Base-by-base conservation (phyloP, 2,329 filamentous ascomycete genomes). In the Aureobasidium sp. region DNA sequence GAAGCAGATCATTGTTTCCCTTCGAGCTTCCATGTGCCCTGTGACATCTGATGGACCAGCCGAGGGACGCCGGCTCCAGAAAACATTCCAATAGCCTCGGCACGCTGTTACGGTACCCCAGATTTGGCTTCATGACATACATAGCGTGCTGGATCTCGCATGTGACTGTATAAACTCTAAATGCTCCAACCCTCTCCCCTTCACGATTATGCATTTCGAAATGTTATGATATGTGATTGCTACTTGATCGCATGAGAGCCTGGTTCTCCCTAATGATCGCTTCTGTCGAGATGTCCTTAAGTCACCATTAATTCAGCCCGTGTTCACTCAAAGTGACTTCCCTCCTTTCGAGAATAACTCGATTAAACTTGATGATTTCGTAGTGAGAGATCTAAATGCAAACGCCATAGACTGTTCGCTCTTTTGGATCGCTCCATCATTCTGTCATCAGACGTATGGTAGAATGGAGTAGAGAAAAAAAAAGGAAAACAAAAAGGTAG, bases 11-110 rank as follows among this genome's bases (percentile, higher is more conserved):
- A 55, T 55, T n/a, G 23, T 42, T 27, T 20, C 36, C 9, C 17
- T 10, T 9, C 29, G 10, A 37, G 36, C 36, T 29, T 32, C 36
- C 51, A 55, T 55, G 51, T 55, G 51, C 51, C 51, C 51, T 55
- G 12, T 55, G 51, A 5, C 51, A 55, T 55, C 34, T 55, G 36
- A 55, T 27, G 23, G 23, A 6, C 32, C 51, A 42, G 34, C 51
- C 51, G 51, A 55, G 51, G 51, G 50, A 27, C 10, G 34, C 50
- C 32, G 50, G 50, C 50, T 41, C 51, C 29, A 17, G 32, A 52
- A 44, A 58, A 58, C 42, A 48, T 58, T 37, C 41, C 32, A n/a
- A 34, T 34, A 39, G 27, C 55, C 55, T 58, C 55, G 55, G 55
- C 47, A 47, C 42, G 10, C 37, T 10, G 20, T 20, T 8, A 32